Base-by-base conservation (phyloP, 2,329 filamentous ascomycete species). In the Fusarium hainanense region DNA sequence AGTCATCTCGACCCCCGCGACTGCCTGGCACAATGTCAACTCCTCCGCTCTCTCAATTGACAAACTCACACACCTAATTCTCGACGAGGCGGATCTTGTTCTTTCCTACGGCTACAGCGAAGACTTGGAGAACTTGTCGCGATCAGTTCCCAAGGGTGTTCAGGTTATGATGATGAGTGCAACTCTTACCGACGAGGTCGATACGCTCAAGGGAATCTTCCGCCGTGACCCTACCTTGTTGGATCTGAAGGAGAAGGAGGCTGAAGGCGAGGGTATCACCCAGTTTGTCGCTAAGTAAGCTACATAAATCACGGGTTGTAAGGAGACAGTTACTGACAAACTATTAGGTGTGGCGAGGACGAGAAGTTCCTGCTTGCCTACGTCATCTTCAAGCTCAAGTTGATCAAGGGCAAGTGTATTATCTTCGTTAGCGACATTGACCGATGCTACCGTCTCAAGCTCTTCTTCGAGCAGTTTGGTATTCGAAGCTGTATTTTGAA, bases 381-480 rank as follows among this genome's bases (percentile, higher is more conserved):
- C 76, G 92, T 97, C 63, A 95, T 98, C 77, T 97, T 98, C 84
- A 97, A 97, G 83, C 87, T 98, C 14, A 92, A 96, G 78, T 84
- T 98, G 54, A 91, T 99, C 77, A 97, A 95, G 79, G 96, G 96
- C 69, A 98, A 98, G 79, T 92, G 92, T 62, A 82, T 87, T 66
- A 84, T 87, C 46, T 87, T 87, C 64, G 94, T 97, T 9, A 91
- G 89, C 28, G 93, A 97, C 72, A 91, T 97, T 56, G 94, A 98
- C 80, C 82, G 85, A 69, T 97, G 92, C 74, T 99, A 99, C 80
- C 89, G 96, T 37, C 83, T 99, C 25, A 98, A 98, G 81, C 86
- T 99, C 10, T 99, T 96, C 77, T 88, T 99, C 54, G 96, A 99
- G 80, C 96, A 99, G 77, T 99, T 99, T 76, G 94, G 94, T 48